Conservation (phyloP, 2,329 filamentous ascomycete genomes). For the Zymoseptoria crescenta region DNA sequence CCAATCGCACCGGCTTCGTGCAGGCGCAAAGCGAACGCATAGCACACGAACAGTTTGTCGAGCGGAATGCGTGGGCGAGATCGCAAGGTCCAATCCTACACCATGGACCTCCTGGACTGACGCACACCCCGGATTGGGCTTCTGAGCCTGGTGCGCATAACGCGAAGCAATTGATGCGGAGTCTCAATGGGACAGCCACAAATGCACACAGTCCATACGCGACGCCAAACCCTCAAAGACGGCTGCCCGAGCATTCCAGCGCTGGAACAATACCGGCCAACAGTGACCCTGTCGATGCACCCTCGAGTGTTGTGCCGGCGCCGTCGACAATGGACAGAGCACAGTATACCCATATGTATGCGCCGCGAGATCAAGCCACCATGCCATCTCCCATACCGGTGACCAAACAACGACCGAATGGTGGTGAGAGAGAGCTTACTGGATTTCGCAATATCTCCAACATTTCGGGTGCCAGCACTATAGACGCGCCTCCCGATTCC, state of each 20-base stretch:
- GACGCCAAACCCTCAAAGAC: conserved; percentile 25
- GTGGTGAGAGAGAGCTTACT: conserved; percentile 12
- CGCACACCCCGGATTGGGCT: conserved; percentile 29
- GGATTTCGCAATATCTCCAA: conserved; percentile 32
- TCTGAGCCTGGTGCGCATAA: conserved; percentile 17
- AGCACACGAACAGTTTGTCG: conserved; percentile 66
- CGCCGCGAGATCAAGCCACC: not conserved
- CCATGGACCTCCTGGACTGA: conserved; percentile 23
- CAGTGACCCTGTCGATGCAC: conserved; percentile 24
- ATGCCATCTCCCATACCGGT: conserved; percentile 21
- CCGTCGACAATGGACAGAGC: conserved; percentile 23
- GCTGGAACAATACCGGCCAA: conserved; percentile 20
- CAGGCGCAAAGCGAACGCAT: conserved; percentile 25
- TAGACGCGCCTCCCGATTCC: conserved; percentile 24
- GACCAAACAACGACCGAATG: conserved; percentile 22
- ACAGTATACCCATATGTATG: conserved; percentile 1
- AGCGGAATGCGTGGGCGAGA: conserved; percentile 88
- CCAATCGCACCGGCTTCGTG: conserved; percentile 13
- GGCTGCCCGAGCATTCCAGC: conserved; percentile 19
- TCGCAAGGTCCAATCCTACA: conserved; percentile 68
- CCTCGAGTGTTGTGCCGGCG: conserved; percentile 24
- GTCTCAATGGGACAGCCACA: conserved; percentile 14
- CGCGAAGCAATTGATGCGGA: conserved; percentile 22
- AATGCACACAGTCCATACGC: conserved; percentile 21
- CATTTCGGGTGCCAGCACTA: conserved; percentile 32